A percentile compares a stretch with the other conserved stretches of the same genome.
These are phyloP conservation scores for Cutaneotrichosporon dermatis DNA, from an alignment of 1,284 basidiomycete genomes.

Conservation along the genomic window DNA sequence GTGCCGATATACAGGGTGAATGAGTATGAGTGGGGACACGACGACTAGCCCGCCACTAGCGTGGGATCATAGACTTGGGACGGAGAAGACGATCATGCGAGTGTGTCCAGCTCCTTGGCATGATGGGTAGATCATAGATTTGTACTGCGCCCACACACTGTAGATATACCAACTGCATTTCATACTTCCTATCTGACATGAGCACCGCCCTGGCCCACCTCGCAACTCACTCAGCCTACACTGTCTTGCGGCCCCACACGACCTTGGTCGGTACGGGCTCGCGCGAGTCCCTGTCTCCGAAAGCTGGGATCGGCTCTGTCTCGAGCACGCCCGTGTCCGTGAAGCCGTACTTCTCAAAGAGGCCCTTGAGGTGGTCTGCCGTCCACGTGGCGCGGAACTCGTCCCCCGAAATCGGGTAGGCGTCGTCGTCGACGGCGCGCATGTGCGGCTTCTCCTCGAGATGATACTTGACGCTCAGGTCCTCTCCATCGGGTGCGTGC, in stretches of 20 bases:
- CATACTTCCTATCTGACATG: background rate
- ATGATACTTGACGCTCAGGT: conserved; percentile 5
- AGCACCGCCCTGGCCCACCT: background rate
- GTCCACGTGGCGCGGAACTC: conserved; percentile 17
- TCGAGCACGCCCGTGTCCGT: conserved; percentile 23
- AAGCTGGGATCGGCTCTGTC: conserved; percentile 27
- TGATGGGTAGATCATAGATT: background rate
- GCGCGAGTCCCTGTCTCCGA: background rate
- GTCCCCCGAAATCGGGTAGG: conserved; percentile 2
- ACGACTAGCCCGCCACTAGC: no score
- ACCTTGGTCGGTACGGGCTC: conserved; percentile 8
- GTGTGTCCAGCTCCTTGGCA: no score
- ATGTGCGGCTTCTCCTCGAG: conserved; percentile 1
- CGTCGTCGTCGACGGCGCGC: conserved; percentile 8
- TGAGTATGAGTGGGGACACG: background rate
- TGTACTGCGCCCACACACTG: background rate
- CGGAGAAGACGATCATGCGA: no score
- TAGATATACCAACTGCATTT: background rate
- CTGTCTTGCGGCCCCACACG: conserved; percentile 8
- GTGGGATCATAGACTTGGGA: no score
- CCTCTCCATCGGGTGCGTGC: conserved; percentile 5
- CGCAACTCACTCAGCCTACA: conserved; percentile 14
- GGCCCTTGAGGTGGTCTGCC: background rate
- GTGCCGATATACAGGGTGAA: background rate
- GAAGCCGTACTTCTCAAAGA: conserved; percentile 21